phyloP scores from a whole-genome alignment of 2,329 filamentous ascomycete species.

The Aspergillus quadrilineatus region DNA sequence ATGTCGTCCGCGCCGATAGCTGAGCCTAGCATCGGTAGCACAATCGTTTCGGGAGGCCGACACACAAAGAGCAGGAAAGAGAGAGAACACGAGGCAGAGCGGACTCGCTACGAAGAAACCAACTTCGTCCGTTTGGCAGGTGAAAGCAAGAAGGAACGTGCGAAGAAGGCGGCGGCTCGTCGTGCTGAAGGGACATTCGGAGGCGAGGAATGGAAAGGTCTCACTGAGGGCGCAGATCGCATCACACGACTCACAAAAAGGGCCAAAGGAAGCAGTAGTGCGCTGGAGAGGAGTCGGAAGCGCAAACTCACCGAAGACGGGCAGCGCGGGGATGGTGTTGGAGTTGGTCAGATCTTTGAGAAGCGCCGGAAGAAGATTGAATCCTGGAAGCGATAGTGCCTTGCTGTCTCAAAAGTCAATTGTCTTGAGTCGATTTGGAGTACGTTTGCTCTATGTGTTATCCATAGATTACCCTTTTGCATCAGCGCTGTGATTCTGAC shows the following conservation, averaged over 20 bases:
- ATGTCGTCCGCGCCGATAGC: conserved; percentile 77
- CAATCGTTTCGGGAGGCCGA: conserved; percentile 75
- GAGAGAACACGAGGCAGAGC: conserved; percentile 73
- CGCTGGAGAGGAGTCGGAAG: conserved; percentile 83
- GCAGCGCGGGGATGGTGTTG: conserved; percentile 60
- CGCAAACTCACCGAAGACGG: conserved; percentile 70
- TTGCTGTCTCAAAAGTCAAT: not conserved
- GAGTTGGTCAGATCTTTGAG: conserved; percentile 64
- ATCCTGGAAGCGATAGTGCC: conserved; percentile 38
- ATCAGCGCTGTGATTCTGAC: not conserved
- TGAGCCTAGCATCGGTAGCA: conserved; percentile 88
- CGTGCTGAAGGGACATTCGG: conserved; percentile 63
- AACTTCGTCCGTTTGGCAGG: conserved; percentile 87
- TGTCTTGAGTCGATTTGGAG: not conserved
- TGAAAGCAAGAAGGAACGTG: conserved; percentile 80
- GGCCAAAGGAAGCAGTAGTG: conserved; percentile 58
- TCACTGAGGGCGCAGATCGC: conserved; percentile 81
- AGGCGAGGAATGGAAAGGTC: conserved; percentile 86
- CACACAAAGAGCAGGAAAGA: conserved; percentile 75
- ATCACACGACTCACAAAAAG: conserved; percentile 79
- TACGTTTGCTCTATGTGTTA: not conserved
- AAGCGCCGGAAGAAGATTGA: conserved; percentile 47
- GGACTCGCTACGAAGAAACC: conserved; percentile 82
- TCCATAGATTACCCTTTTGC: not conserved
- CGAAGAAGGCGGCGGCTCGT: conserved; percentile 57